phyloP scores from a whole-genome alignment of 176 grass and related monocot species.

The Olyra latifolia region DNA sequence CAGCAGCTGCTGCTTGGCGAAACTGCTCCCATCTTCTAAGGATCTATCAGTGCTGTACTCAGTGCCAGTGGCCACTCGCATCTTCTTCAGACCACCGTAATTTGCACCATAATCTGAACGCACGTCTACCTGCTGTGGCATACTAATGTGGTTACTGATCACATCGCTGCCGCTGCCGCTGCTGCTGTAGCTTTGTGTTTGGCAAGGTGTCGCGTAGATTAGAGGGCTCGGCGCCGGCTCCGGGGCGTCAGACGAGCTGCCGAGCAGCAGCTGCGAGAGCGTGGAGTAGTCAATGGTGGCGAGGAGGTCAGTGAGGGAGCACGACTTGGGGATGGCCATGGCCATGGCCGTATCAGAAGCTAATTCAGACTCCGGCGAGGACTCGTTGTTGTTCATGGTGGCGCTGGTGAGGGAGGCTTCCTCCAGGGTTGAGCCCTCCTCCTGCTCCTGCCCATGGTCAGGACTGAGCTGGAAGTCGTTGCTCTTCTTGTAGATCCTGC shows the following conservation, averaged over 20 bases:
- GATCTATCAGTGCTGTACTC: not conserved
- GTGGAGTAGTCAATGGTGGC: constrained; percentile 39
- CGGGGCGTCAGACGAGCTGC: not conserved
- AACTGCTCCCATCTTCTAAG: not conserved
- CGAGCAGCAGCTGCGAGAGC: constrained; percentile 51
- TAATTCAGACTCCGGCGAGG: constrained; percentile 20
- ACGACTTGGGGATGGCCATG: constrained; percentile 30
- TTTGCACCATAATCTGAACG: not conserved
- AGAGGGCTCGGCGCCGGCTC: not conserved
- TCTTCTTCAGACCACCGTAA: constrained; percentile 26
- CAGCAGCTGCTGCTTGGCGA: not conserved
- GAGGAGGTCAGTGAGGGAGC: constrained; percentile 67
- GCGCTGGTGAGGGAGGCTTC: not conserved
- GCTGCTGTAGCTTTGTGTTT: not conserved
- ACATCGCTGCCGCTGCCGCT: not conserved
- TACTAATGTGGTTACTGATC: not conserved
- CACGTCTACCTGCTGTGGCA: not conserved
- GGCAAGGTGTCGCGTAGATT: constrained; percentile 9
- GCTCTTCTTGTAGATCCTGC: constrained; percentile 66
- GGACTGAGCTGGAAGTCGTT: constrained; percentile 3
- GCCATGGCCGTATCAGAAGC: not conserved
- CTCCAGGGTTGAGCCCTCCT: constrained; percentile 41
- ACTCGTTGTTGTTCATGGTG: not conserved
- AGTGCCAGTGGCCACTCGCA: not conserved
- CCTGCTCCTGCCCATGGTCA: constrained; percentile 41